These are phyloP conservation scores for Colletotrichum sp. DNA, from an alignment of 2,329 filamentous ascomycete species.

Conservation along the genomic window DNA sequence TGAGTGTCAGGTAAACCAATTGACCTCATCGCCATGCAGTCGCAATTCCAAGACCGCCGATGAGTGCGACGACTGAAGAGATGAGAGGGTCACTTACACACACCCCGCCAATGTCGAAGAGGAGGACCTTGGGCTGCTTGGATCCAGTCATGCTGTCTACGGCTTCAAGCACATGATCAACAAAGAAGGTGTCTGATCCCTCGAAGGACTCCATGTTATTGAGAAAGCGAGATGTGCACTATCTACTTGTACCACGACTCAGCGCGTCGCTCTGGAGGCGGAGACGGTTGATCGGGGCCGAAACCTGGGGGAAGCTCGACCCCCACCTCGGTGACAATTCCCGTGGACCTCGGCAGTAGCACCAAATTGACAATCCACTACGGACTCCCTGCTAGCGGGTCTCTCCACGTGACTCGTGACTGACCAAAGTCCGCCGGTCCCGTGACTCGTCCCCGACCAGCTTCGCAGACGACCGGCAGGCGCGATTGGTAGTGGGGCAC, in stretches of 20 bases:
- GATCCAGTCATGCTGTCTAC: slow-evolving; percentile 44
- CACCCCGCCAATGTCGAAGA: slow-evolving; percentile 97
- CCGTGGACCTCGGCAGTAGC: slow-evolving; percentile 12
- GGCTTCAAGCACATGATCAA: slow-evolving; percentile 33
- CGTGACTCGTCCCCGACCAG: slow-evolving; percentile 46
- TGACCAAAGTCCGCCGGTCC: slow-evolving; percentile 1
- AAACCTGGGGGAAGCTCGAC: slow-evolving; percentile 7
- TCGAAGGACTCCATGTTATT: slow-evolving; percentile 11
- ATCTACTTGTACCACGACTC: slow-evolving; percentile 1
- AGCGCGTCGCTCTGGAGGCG: slow-evolving; percentile 1
- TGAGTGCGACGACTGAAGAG: neutral
- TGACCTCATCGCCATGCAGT: neutral
- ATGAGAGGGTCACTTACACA: slow-evolving; percentile 71
- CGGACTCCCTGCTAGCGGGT: neutral
- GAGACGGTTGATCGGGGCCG: slow-evolving; percentile 1
- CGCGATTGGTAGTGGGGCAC: slow-evolving; percentile 16
- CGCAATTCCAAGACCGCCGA: neutral
- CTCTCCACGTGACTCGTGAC: slow-evolving; percentile 5
- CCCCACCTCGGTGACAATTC: neutral
- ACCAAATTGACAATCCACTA: neutral
- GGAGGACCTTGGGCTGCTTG: slow-evolving; percentile 71
- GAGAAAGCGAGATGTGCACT: neutral
- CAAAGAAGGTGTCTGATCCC: slow-evolving; percentile 19
- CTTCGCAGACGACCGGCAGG: slow-evolving; percentile 17
- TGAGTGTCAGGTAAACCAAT: neutral